Evolutionary conservation across 2,329 filamentous ascomycete species (phyloP), one percentile per base, ranked within the genome.

Genomic region (Epichloe brachyelytri): DNA sequence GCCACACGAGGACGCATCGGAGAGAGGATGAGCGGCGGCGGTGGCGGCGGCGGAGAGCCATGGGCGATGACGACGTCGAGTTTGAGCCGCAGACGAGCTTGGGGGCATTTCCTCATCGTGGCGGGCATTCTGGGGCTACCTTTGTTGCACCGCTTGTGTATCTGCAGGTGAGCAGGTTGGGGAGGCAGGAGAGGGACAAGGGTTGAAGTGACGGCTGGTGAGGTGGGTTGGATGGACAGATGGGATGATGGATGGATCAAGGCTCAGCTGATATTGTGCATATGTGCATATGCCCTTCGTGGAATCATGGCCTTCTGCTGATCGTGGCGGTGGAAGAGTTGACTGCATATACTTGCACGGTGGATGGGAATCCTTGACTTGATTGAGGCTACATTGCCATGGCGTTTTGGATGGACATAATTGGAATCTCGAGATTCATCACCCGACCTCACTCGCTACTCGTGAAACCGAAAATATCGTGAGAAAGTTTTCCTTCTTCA

Each of bases 1-100:
- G 77, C 10, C 90, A 95, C 67, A 80, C 82, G 59, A 74, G 80
- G 55, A 94, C 88, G 53, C 88, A 95, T 56, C 73, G 77, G 47
- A 71, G 76, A 36, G 75, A 85, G 58, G 78, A 86, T 56, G 65
- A 69, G 43, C 65, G 73, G 5, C 65, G 69, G 19, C 33, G 44
- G 2, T 3, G 12, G 8, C 63, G 59, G 44, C 54, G 71, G 15
- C 61, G 61, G 37, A 58, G 63, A 62, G 76, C 59, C 63, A 73
- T 59, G 62, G 72, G 59, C 11, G 63, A 66, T 30, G 56, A 65
- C 51, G 58, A 62, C 51, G 56, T 66, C 58, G 67, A 63, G 59
- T 64, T 69, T 44, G 70, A 71, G 56, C 61, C 67, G 2, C 70
- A 76, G 57, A 66, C 68, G 15, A 66, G 68, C 45, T 51, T 70